phyloP scores from a whole-genome alignment of 805 yeast species.

The Metschnikowia amazonensis region DNA sequence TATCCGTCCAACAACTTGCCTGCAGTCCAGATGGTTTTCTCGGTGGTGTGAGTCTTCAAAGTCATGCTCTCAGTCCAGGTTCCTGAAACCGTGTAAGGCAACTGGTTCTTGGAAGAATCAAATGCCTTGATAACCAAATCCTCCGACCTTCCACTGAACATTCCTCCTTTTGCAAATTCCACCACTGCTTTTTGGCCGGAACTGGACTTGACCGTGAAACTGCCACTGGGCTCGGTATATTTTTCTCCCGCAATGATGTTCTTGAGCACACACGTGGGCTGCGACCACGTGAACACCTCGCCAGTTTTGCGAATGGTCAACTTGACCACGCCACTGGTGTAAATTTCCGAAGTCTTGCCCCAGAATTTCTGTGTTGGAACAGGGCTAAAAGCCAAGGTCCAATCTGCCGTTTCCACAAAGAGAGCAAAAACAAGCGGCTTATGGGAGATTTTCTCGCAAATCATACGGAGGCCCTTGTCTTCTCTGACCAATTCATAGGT shows the following conservation, averaged over 20 bases:
- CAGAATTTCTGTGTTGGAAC: conserved; percentile 85
- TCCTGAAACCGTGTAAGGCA: conserved; percentile 53
- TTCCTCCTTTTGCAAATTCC: conserved; percentile 74
- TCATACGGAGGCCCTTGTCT: conserved; percentile 66
- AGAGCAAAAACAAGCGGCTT: conserved; percentile 84
- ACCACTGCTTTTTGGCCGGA: conserved; percentile 67
- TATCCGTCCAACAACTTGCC: conserved; percentile 59
- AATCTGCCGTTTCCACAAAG: conserved; percentile 64
- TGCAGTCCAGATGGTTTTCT: conserved; percentile 61
- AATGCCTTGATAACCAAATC: conserved; percentile 46
- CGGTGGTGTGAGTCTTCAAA: conserved; percentile 40
- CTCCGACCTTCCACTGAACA: conserved; percentile 83
- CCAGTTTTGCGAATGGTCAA: conserved; percentile 57
- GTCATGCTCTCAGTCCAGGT: conserved; percentile 77
- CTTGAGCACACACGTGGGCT: conserved; percentile 77
- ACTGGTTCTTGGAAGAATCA: conserved; percentile 32
- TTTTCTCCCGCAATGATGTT: conserved; percentile 94
- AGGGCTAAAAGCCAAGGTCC: conserved; percentile 67
- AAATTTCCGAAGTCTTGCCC: conserved; percentile 89
- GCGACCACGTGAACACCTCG: conserved; percentile 75
- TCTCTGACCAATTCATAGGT: conserved; percentile 87
- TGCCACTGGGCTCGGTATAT: conserved; percentile 80
- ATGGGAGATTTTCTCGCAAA: conserved; percentile 85
- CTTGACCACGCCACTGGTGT: conserved; percentile 65
- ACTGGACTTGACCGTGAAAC: conserved; percentile 62